A percentile compares a stretch with the other conserved stretches of the same genome.
Evolutionary conservation across 208 protist genomes (phyloP).

Genomic region (Acanthamoeba lenticulata): DNA sequence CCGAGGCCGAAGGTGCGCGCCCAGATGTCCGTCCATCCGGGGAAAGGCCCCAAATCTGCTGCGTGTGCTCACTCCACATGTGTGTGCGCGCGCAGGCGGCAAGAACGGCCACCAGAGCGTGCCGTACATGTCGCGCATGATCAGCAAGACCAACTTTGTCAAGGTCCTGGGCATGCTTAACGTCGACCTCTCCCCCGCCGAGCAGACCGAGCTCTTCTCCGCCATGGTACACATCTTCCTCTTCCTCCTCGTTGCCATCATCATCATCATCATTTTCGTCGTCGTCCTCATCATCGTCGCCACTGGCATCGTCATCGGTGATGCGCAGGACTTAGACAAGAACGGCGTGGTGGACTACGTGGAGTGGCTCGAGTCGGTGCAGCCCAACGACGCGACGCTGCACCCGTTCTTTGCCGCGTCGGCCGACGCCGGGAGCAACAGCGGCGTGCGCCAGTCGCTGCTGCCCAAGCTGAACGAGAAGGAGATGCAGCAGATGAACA

Average conservation of each 20-base stretch:
- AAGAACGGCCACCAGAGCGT: background rate
- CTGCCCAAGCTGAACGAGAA: conserved; percentile 84
- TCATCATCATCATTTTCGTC: background rate
- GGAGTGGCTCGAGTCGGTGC: conserved; percentile 86
- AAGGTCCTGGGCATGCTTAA: background rate
- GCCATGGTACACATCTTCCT: background rate
- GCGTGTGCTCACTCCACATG: background rate
- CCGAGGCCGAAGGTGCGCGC: background rate
- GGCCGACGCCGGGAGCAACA: background rate
- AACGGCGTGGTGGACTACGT: conserved; percentile 91
- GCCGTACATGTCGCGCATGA: conserved; percentile 35
- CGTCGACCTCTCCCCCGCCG: background rate
- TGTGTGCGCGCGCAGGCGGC: too few relatives aligned
- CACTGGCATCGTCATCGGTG: background rate
- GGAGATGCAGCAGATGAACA: conserved; percentile 89
- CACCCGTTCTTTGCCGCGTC: background rate
- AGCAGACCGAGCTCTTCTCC: background rate
- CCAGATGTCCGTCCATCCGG: background rate
- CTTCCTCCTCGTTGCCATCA: background rate
- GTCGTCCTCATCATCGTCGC: background rate
- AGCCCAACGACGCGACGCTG: conserved; percentile 33
- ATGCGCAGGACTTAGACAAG: conserved; percentile 85
- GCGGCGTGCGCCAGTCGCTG: background rate
- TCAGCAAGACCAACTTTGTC: conserved; percentile 12
- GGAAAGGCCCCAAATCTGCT: too few relatives aligned